Evolutionary conservation across 345 rosid genomes (phyloP).

Genomic region (Salix viminalis): DNA sequence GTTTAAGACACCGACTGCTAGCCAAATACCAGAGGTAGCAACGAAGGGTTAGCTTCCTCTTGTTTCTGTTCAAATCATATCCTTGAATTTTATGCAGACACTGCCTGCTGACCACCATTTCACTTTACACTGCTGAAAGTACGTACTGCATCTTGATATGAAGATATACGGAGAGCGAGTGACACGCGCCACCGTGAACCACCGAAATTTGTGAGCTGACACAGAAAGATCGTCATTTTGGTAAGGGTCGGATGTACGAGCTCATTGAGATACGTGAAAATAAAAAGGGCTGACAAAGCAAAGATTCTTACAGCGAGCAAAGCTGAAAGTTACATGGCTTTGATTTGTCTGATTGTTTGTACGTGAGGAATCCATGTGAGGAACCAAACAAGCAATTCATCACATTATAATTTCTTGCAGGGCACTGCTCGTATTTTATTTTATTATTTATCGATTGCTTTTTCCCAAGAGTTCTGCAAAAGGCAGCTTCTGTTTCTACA

Average conservation of each 20-base stretch:
- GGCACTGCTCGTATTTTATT: neutral
- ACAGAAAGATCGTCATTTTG: constrained; percentile 33
- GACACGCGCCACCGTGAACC: neutral
- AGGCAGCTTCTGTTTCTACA: neutral
- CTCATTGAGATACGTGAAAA: constrained; percentile 10
- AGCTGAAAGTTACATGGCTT: constrained; percentile 16
- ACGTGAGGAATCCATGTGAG: constrained; percentile 13
- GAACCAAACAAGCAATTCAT: neutral
- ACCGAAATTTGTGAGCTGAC: neutral
- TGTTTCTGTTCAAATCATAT: neutral
- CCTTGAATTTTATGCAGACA: neutral
- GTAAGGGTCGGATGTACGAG: constrained; percentile 38
- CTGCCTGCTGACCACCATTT: neutral
- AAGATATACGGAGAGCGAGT: neutral
- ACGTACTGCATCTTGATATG: neutral
- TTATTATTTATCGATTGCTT: neutral
- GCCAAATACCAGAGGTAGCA: neutral
- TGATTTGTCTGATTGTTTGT: neutral
- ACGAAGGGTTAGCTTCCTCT: neutral
- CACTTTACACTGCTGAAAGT: neutral
- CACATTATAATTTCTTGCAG: no score
- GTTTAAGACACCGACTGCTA: neutral
- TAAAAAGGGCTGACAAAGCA: constrained; percentile 22
- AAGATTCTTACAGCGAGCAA: constrained; percentile 33
- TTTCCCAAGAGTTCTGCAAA: neutral